These are phyloP conservation scores for Phytophthora niederhauseri DNA, from an alignment of 352 stramenopile species.

Conservation along the genomic window DNA sequence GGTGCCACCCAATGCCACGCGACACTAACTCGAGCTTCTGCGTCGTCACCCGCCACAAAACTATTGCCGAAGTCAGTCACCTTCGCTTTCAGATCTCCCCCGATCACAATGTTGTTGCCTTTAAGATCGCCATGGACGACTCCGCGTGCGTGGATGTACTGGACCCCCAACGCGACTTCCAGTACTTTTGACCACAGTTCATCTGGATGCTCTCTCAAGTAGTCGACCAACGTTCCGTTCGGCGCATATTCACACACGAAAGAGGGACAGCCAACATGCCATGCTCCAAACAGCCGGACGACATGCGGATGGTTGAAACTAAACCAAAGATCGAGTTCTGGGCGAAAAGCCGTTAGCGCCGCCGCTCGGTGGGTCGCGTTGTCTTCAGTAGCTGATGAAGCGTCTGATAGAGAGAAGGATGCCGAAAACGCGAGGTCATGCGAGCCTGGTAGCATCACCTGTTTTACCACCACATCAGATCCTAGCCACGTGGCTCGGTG, in stretches of 20 bases:
- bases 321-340: not conserved
- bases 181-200: not conserved
- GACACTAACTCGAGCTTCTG: not conserved
- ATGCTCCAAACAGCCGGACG: not conserved
- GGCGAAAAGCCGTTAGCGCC: no score
- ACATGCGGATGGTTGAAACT: not conserved
- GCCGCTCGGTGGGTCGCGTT: no score
- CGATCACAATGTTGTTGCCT: not conserved
- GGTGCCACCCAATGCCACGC: not conserved
- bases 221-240: not conserved
- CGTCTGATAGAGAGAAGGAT: no score
- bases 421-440: not conserved
- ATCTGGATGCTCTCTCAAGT: not conserved
- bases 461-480: not conserved
- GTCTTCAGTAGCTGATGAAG: no score
- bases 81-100: not conserved
- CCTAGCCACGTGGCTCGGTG: not conserved
- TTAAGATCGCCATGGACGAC: not conserved
- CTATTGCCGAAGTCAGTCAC: not conserved
- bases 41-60: not conserved
- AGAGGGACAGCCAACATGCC: not conserved
- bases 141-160: not conserved
- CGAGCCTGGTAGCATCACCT: not conserved
- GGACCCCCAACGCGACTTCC: not conserved
- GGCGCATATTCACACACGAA: not conserved